Base-by-base conservation (phyloP, 2,329 filamentous ascomycete species). In the Knufia fluminis region DNA sequence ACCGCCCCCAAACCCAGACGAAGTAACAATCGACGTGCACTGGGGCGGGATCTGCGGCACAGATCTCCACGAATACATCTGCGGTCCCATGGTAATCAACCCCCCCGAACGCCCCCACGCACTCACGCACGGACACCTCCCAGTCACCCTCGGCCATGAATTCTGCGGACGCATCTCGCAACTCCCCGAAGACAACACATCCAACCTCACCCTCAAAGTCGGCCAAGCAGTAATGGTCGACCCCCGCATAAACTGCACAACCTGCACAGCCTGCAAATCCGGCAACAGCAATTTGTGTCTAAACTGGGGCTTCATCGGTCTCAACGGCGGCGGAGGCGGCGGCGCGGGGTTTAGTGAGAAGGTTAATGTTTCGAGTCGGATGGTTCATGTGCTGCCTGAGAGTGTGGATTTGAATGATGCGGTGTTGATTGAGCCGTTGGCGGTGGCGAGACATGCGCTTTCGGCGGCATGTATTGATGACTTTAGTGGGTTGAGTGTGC, bases 391-490 rank as follows among this genome's bases (percentile, higher is more conserved):
- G 33, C 61, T 76, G 3, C 74, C 74, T 1, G 70, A 76, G 1
- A 64, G 68, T 2, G 59, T 77, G 8, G 71, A 76, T 3, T 59
- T 78, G 12, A 71, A 76, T 28, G 64, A 75, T 23, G 73, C 68
- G 62, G 74, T 74, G 1, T 65, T 78, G 19, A 67, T 77, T 36
- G 75, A 78, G 55, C 75, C 75, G 2, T 63, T 78, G 0, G 67
- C 72, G 3, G 75, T 78, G 1, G 74, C 71, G 16, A 76, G 72
- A 68, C 75, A 78, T 57, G 74, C 74, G 1, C 70, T 76, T 19
- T 70, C 73, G 32, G 65, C 71, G 41, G 72, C 71, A 26, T 41
- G 41, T 3, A 42, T 35, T 14, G 46, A 50, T 8, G 72, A 71
- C 60, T 68, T 72, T n/a, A n/a, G n/a, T n/a, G n/a, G n/a, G n/a